A percentile compares a stretch with the other conserved stretches of the same genome.
phyloP scores from a whole-genome alignment of 2,329 filamentous ascomycete genomes.

The Microsporum ferrugineum region DNA sequence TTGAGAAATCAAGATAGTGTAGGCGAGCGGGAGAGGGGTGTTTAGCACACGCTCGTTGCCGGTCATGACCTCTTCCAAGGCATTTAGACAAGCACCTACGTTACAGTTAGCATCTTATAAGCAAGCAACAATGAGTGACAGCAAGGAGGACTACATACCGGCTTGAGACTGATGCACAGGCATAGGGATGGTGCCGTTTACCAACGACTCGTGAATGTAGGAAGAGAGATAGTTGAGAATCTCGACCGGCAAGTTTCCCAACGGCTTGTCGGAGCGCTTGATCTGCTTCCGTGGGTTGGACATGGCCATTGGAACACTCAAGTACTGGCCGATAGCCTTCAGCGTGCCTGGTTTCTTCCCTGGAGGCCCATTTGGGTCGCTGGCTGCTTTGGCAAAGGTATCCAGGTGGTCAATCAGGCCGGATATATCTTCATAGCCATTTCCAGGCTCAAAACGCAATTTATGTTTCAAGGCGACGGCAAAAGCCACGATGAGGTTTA shows the following conservation, averaged over 20 bases:
- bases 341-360: constrained; percentile 39
- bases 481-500: constrained; percentile 70
- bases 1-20: constrained; percentile 72
- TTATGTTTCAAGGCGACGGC: constrained; percentile 69
- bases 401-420: constrained; percentile 60
- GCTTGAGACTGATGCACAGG: constrained; percentile 15
- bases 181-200: constrained; percentile 23
- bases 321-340: constrained; percentile 58
- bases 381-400: constrained; percentile 57
- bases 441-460: constrained; percentile 72
- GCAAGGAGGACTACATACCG: constrained; percentile 16
- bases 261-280: constrained; percentile 59
- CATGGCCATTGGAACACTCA: constrained; percentile 64
- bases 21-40: constrained; percentile 71
- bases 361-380: constrained; percentile 31
- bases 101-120: constrained; percentile 6
- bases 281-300: constrained; percentile 68
- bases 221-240: constrained; percentile 61
- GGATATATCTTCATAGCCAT: constrained; percentile 61
- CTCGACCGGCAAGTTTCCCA: constrained; percentile 75
- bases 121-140: neutral
- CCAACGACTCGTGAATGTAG: constrained; percentile 52
- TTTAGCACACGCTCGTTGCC: constrained; percentile 68
- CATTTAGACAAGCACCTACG: constrained; percentile 47
- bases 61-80: constrained; percentile 60